Percentiles rank a stretch among this genome's conserved stretches.
phyloP scores from a whole-genome alignment of 2,329 filamentous ascomycete genomes.

The Colletotrichum tropicicola region DNA sequence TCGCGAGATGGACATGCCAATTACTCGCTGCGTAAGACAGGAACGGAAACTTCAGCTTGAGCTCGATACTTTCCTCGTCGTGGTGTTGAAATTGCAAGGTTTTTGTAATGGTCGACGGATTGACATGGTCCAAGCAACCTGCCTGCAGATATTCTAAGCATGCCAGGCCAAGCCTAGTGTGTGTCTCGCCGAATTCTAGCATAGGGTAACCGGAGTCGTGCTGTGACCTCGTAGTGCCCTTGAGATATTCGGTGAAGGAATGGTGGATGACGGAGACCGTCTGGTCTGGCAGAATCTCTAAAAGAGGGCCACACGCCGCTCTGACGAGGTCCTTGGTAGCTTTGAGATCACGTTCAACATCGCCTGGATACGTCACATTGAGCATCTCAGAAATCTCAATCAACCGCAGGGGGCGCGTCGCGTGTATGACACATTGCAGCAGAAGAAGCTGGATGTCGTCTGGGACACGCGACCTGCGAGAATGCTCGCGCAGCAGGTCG shows the following conservation, averaged over 20 bases:
- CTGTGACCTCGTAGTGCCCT: conserved; percentile 31
- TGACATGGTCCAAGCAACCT: conserved; percentile 21
- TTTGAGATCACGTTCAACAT: conserved; percentile 31
- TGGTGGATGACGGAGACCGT: conserved; percentile 55
- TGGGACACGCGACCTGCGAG: conserved; percentile 40
- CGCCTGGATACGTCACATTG: conserved; percentile 27
- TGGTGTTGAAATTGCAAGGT: too few relatives aligned
- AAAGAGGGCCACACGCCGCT: conserved; percentile 49
- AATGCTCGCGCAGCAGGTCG: conserved; percentile 48
- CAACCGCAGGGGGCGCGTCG: conserved; percentile 49
- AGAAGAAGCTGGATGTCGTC: conserved; percentile 46
- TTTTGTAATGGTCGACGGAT: neutral
- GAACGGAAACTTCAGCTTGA: conserved; percentile 36
- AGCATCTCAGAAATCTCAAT: conserved; percentile 49
- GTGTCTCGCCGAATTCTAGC: conserved; percentile 31
- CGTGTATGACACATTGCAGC: conserved; percentile 51
- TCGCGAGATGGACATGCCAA: conserved; percentile 39
- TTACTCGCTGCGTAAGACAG: conserved; percentile 39
- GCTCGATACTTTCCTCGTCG: neutral
- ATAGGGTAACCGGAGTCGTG: conserved; percentile 30
- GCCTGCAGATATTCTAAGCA: conserved; percentile 34
- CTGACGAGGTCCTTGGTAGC: conserved; percentile 47
- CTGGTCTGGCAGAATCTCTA: conserved; percentile 55
- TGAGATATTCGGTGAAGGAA: conserved; percentile 57
- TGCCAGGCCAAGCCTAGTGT: conserved; percentile 32